These are phyloP conservation scores for Beta macrorhiza DNA, from an alignment of 179 eudicot genomes.

Conservation along the genomic window DNA sequence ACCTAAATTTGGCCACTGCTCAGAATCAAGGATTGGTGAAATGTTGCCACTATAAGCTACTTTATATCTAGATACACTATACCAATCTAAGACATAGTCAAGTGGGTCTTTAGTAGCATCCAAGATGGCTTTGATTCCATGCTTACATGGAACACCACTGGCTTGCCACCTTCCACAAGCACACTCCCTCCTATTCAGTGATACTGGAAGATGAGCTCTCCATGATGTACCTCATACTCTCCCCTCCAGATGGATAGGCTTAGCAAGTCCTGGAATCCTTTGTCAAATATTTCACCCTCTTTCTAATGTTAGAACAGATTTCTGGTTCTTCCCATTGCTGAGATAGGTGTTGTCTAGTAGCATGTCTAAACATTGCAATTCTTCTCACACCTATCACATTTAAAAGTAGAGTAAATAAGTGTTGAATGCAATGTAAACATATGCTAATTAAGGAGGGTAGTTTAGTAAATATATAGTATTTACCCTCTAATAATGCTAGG, in stretches of 20 bases:
- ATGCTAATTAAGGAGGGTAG: too few species aligned
- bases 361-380: background rate
- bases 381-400: background rate
- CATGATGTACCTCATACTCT: background rate
- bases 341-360: background rate
- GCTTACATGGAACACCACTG: too few species aligned
- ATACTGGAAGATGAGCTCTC: background rate
- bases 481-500: background rate
- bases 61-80: too few species aligned
- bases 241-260: background rate
- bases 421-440: too few species aligned
- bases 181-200: background rate
- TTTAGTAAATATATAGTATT: too few species aligned
- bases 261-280: background rate
- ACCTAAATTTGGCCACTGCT: background rate
- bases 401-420: too few species aligned
- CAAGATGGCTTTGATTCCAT: too few species aligned
- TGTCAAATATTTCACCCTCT: background rate
- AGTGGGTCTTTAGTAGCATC: too few species aligned
- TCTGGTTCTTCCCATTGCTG: background rate
- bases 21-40: background rate
- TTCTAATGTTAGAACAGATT: background rate
- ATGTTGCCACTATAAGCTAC: background rate
- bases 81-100: too few species aligned
- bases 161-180: too few species aligned